These are phyloP conservation scores for Paramecium caudatum DNA, from an alignment of 73 alveolate species.

Conservation along the genomic window DNA sequence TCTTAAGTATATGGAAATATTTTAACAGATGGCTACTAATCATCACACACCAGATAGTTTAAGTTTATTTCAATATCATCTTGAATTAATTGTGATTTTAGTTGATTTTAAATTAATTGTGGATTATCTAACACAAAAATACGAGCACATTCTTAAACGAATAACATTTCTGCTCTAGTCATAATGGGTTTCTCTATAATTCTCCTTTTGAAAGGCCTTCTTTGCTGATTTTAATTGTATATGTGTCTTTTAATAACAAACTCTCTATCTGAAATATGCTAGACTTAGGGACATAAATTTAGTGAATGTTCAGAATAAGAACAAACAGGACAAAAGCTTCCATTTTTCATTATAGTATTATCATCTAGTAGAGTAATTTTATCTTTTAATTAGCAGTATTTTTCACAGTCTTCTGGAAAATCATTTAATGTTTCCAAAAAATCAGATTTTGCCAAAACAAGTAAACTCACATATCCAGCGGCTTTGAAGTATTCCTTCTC, in stretches of 20 bases:
- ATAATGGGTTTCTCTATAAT: conserved; percentile 11
- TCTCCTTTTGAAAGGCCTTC: conserved; percentile 12
- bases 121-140: background rate
- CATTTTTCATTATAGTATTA: background rate
- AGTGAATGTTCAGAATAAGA: background rate
- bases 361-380: background rate
- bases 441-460: conserved; percentile 20
- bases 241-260: conserved; percentile 1
- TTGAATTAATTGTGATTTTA: background rate
- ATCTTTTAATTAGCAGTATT: conserved; percentile 47
- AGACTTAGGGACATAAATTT: conserved; percentile 14
- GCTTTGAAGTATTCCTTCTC: conserved; percentile 3
- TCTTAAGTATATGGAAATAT: background rate
- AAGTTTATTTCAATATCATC: background rate
- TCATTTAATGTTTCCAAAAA: conserved; percentile 33
- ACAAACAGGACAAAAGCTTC: conserved; percentile 55
- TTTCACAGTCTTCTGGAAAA: conserved; percentile 43
- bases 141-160: conserved; percentile 43
- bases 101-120: background rate
- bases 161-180: conserved; percentile 22
- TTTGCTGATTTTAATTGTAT: background rate
- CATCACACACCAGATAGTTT: background rate
- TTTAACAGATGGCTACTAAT: background rate
- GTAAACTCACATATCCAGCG: conserved; percentile 56
- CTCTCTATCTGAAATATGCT: conserved; percentile 2